Evolutionary conservation across 176 grass and related monocot species (phyloP), one percentile per base, ranked within the genome.

Genomic region (Triticum dicoccoides): DNA sequence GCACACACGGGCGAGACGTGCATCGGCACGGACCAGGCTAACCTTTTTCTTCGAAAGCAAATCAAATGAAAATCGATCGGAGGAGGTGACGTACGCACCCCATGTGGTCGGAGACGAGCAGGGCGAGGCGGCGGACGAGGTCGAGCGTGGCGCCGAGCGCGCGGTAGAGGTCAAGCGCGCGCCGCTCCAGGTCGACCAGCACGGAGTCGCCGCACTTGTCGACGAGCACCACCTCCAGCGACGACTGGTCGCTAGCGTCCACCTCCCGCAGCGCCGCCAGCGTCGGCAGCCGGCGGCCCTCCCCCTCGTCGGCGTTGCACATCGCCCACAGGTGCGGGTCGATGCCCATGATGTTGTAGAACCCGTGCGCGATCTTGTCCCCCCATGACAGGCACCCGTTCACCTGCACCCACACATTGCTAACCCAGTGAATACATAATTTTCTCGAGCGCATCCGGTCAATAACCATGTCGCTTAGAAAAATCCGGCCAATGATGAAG

Each of bases 341-440:
- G 76, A 98, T 93, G 14, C 93, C 96, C 91, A 98, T 49, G 61
- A 98, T 92, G 86, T 92, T 98, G 87, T 95, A 98, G 88, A 98
- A 98, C 24, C 93, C 93, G 79, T 92, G 78, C 39, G 73, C 76
- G 68, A 98, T 82, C 89, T 94, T 95, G 86, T 98, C 93, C 2
- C 83, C 88, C 89, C 87, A 98, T 51, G 96, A 88, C 81, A 98
- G 84, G 88, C 88, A 94, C 81, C 91, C 93, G 61, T 92, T 95
- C 81, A 95, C 91, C 96, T 98, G 90, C 76, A 56, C 25, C 0
- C 37, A 71, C 0, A 34, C 74, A 74, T 52, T 51, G 49, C 49
- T 14, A 49, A 4, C 47, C 4, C 47, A 49, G 47, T 49, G 13
- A 49, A 49, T 1, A 49, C 45, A 13, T 5, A 1, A 49, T 49